Evolutionary conservation across 495 filamentous ascomycete species (phyloP).

Genomic region (Mycothermus thermophilus): DNA sequence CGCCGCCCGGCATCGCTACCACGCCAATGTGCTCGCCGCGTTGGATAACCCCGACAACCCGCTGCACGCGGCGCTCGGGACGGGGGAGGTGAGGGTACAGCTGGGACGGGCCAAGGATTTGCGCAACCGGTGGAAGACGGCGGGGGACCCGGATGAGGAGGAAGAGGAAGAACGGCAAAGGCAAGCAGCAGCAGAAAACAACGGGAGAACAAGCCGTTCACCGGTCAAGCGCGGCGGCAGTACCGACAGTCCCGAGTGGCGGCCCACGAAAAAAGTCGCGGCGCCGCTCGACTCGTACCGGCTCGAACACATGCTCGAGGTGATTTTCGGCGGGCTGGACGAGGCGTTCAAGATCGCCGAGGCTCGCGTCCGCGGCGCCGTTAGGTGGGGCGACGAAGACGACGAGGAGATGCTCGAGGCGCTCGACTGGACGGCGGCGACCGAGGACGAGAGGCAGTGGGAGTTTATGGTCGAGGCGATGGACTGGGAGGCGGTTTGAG

Average conservation of each 20-base stretch:
- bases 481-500: slow-evolving; percentile 48
- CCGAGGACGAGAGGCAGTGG: slow-evolving; percentile 31
- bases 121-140: slow-evolving; percentile 54
- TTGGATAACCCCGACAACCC: slow-evolving; percentile 38
- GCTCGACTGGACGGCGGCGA: slow-evolving; percentile 15
- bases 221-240: no score
- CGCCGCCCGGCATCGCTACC: slow-evolving; percentile 36
- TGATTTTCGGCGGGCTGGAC: slow-evolving; percentile 29
- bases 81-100: slow-evolving; percentile 30
- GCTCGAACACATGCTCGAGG: slow-evolving; percentile 38
- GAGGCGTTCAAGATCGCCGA: slow-evolving; percentile 20
- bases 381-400: background rate
- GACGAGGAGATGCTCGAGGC: background rate
- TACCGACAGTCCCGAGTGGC: background rate
- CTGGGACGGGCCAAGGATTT: slow-evolving; percentile 49
- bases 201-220: slow-evolving; percentile 21
- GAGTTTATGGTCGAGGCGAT: slow-evolving; percentile 52
- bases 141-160: slow-evolving; percentile 36
- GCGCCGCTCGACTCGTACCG: slow-evolving; percentile 40
- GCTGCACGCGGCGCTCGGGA: slow-evolving; percentile 36
- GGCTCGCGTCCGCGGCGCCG: slow-evolving; percentile 9
- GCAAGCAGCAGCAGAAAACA: slow-evolving; percentile 4
- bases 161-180: slow-evolving; percentile 16
- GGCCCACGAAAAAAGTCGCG: slow-evolving; percentile 11
- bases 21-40: slow-evolving; percentile 48